Percentiles rank a stretch among this genome's conserved stretches.
Conservation (phyloP, 1,284 basidiomycete genomes). For the Abortiporus biennis region DNA sequence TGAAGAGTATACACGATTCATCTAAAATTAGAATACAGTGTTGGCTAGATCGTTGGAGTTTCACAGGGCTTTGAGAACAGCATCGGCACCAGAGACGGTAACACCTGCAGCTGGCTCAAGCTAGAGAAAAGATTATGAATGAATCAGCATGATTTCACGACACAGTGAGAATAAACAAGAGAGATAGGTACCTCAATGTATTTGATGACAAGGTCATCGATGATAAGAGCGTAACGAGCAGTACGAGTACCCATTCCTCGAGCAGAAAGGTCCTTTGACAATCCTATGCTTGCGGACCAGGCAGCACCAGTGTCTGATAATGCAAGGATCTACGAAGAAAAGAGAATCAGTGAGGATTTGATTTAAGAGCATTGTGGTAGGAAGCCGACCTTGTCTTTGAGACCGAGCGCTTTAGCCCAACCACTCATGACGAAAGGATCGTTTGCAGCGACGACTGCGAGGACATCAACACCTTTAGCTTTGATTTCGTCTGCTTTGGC, state of each 20-base stretch:
- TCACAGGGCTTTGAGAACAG: constrained; percentile 40
- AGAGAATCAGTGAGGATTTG: neutral
- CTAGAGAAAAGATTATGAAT: too few species aligned
- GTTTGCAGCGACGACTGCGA: constrained; percentile 68
- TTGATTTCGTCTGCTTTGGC: constrained; percentile 63
- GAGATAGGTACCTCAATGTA: constrained; percentile 51
- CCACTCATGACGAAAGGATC: constrained; percentile 77
- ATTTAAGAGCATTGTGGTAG: too few species aligned
- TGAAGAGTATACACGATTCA: too few species aligned
- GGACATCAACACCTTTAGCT: constrained; percentile 65
- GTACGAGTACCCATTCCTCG: constrained; percentile 69
- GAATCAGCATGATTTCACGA: too few species aligned
- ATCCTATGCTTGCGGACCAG: constrained; percentile 60
- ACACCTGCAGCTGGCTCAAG: constrained; percentile 49
- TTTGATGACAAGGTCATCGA: constrained; percentile 67
- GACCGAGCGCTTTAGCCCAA: constrained; percentile 63
- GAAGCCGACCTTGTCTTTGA: constrained; percentile 61
- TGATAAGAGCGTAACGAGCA: constrained; percentile 61
- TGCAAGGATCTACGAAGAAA: constrained; percentile 53
- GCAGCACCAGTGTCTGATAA: constrained; percentile 60
- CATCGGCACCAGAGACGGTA: constrained; percentile 59
- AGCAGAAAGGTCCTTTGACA: constrained; percentile 49
- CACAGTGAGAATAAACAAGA: constrained; percentile 17
- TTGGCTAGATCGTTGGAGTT: too few species aligned
- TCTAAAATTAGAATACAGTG: too few species aligned